Evolutionary conservation across 805 yeast species (phyloP).

Genomic region (Vanderwaltozyma yarrowii): DNA sequence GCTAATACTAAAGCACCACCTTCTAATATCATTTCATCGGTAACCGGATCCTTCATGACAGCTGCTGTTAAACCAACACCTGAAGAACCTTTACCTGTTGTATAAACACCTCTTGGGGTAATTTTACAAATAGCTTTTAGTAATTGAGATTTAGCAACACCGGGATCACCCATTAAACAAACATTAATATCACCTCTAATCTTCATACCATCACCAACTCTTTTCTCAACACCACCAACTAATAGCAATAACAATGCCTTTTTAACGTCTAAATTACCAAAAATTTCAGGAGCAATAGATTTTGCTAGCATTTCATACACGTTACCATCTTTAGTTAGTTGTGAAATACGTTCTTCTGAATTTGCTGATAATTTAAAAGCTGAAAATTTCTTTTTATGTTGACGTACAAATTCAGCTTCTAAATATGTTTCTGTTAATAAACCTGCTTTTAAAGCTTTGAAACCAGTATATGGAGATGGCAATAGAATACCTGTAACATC

Average conservation of each 20-base stretch:
- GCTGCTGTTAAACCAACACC: constrained; percentile 99
- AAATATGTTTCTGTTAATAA: constrained; percentile 86
- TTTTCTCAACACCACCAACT: constrained; percentile 93
- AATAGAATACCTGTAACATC: constrained; percentile 87
- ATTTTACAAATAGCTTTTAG: constrained; percentile 83
- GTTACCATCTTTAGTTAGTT: constrained; percentile 50
- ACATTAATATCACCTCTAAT: constrained; percentile 96
- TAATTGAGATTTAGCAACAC: constrained; percentile 97
- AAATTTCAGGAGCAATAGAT: constrained; percentile 96
- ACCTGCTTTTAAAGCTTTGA: constrained; percentile 86
- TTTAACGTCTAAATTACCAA: constrained; percentile 87
- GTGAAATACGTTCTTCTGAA: constrained; percentile 44
- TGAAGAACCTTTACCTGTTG: constrained; percentile 97
- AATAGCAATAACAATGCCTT: constrained; percentile 76
- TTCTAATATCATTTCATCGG: constrained; percentile 96
- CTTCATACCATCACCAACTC: constrained; percentile 91
- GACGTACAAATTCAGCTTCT: constrained; percentile 76
- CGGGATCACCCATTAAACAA: constrained; percentile 98
- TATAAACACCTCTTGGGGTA: constrained; percentile 93
- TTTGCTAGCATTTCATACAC: constrained; percentile 70
- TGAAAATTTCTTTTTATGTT: constrained; percentile 83
- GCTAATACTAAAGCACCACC: constrained; percentile 97
- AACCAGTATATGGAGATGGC: constrained; percentile 95
- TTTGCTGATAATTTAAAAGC: constrained; percentile 47
- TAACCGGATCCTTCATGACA: constrained; percentile 97